Evolutionary conservation across 192 early-diverging fungal genomes (phyloP).

Genomic region (Fimicolochytrium jonesii): DNA sequence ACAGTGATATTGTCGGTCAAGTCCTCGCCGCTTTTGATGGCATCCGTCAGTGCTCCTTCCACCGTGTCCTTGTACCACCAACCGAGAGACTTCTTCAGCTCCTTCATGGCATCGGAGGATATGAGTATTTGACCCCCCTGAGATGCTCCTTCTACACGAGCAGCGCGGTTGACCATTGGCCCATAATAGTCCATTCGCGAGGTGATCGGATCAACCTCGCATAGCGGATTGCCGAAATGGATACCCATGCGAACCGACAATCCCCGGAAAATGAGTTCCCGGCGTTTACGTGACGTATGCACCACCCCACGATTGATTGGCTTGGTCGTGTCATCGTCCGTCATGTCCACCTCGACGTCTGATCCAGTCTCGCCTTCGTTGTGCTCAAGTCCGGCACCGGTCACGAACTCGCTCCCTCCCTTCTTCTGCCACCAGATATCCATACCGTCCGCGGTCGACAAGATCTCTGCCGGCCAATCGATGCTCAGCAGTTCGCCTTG

Average conservation of each 20-base stretch:
- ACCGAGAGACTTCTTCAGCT: constrained; percentile 33
- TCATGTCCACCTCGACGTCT: constrained; percentile 14
- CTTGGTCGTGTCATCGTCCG: constrained; percentile 26
- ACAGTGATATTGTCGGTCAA: constrained; percentile 7
- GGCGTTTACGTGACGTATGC: not conserved
- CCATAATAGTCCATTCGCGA: constrained; percentile 96
- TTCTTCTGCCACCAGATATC: constrained; percentile 58
- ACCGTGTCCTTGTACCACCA: constrained; percentile 13
- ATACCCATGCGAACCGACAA: constrained; percentile 91
- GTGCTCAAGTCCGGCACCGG: constrained; percentile 18
- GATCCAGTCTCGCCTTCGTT: constrained; percentile 3
- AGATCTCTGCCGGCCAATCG: constrained; percentile 84
- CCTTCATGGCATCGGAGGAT: constrained; percentile 74
- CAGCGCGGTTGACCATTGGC: constrained; percentile 85
- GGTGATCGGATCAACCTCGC: constrained; percentile 84
- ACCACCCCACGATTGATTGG: no score
- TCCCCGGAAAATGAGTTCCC: constrained; percentile 70
- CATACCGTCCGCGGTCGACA: constrained; percentile 70
- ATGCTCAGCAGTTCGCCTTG: constrained; percentile 74
- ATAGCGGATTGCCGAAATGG: constrained; percentile 83
- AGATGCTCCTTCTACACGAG: constrained; percentile 75
- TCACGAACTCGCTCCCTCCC: constrained; percentile 15
- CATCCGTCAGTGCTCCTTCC: constrained; percentile 1
- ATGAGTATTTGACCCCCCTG: constrained; percentile 89
- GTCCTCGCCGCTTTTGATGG: constrained; percentile 22